These are phyloP conservation scores for Carex scoparia DNA, from an alignment of 176 grass and related monocot species.

Conservation along the genomic window DNA sequence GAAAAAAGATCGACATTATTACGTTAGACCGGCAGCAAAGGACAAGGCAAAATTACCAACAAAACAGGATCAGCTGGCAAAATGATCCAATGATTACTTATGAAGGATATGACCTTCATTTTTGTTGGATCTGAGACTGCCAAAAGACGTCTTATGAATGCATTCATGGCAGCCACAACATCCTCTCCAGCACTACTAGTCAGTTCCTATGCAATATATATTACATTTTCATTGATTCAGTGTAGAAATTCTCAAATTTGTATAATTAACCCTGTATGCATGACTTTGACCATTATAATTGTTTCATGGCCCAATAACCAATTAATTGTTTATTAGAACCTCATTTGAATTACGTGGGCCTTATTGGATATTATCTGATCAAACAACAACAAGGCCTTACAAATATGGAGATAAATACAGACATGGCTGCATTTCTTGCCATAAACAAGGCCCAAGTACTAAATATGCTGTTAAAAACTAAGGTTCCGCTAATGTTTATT, in stretches of 20 bases:
- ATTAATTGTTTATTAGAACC: too few species aligned
- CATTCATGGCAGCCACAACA: conserved; percentile 89
- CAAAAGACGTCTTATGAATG: conserved; percentile 86
- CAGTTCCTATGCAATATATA: conserved; percentile 42
- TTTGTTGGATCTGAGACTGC: conserved; percentile 72
- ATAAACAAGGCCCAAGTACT: too few species aligned
- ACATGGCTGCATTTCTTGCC: too few species aligned
- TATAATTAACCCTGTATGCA: too few species aligned
- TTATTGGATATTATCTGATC: background rate
- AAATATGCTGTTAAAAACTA: too few species aligned
- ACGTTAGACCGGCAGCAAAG: background rate
- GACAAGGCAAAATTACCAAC: background rate
- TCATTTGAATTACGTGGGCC: background rate
- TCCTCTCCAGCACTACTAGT: conserved; percentile 80
- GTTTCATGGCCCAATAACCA: too few species aligned
- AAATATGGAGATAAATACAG: background rate
- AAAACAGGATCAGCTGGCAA: background rate
- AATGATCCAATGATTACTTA: background rate
- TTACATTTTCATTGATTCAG: too few species aligned
- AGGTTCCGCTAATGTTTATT: too few species aligned
- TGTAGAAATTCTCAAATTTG: too few species aligned
- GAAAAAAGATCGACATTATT: background rate
- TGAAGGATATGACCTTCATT: conserved; percentile 60
- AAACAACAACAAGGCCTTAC: background rate
- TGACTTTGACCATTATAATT: too few species aligned